Conservation (phyloP, 495 filamentous ascomycete genomes). For the Hyaloscypha finlandica region DNA sequence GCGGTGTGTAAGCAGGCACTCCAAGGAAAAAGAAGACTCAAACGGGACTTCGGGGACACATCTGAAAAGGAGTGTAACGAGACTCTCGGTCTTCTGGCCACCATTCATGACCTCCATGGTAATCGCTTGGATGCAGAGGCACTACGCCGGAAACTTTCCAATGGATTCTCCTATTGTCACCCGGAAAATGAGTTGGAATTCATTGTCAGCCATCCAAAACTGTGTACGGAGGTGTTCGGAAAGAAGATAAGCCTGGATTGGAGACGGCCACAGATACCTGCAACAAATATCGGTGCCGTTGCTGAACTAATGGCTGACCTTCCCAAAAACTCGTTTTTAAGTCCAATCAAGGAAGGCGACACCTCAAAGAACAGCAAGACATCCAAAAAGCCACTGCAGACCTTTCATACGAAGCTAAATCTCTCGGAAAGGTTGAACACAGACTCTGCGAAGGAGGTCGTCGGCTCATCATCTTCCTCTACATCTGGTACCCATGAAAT, state of each 20-base stretch:
- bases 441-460: constrained; percentile 1
- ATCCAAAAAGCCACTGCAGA: constrained; percentile 3
- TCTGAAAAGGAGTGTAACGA: not conserved
- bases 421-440: not conserved
- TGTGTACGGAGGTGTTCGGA: not conserved
- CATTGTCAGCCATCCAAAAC: not conserved
- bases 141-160: not conserved
- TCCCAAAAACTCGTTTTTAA: not conserved
- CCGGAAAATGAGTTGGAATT: not conserved
- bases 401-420: not conserved
- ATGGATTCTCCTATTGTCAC: not conserved
- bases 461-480: not conserved
- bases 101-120: not conserved
- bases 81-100: not conserved
- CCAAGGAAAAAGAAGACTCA: constrained; percentile 4
- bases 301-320: not conserved
- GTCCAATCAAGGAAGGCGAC: not conserved
- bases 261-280: constrained; percentile 2
- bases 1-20: constrained; percentile 2
- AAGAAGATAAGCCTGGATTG: constrained; percentile 2
- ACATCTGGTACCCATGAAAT: no score
- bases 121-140: not conserved
- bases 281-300: not conserved
- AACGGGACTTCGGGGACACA: not conserved
- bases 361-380: not conserved